These are phyloP conservation scores for Russula abietina DNA, from an alignment of 768 basidiomycete species.

Conservation along the genomic window DNA sequence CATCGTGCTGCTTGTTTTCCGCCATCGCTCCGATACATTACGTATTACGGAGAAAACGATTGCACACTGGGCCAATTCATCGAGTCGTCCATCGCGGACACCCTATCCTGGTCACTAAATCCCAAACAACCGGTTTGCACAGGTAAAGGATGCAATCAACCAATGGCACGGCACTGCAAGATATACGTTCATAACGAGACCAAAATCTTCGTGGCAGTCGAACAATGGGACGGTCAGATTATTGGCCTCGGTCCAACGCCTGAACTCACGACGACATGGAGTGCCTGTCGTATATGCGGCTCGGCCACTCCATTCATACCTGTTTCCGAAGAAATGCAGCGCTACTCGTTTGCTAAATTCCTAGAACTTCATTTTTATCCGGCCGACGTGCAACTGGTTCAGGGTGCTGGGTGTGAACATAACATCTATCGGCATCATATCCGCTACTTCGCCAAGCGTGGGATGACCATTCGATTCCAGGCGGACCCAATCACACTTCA, in stretches of 20 bases:
- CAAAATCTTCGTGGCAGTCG: conserved; percentile 76
- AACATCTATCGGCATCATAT: conserved; percentile 92
- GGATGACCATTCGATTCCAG: conserved; percentile 85
- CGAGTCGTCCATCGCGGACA: conserved; percentile 67
- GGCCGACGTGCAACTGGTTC: conserved; percentile 75
- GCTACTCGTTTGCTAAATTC: conserved; percentile 94
- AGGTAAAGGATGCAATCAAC: conserved; percentile 79
- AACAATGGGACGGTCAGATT: conserved; percentile 81
- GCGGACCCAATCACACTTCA: conserved; percentile 76
- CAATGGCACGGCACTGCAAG: conserved; percentile 76
- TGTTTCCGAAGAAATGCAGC: conserved; percentile 85
- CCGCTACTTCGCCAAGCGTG: conserved; percentile 79
- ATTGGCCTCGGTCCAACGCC: conserved; percentile 55
- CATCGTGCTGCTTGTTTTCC: conserved; percentile 71
- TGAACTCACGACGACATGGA: conserved; percentile 87
- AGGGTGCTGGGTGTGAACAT: conserved; percentile 86
- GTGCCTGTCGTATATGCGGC: conserved; percentile 72
- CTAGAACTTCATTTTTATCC: conserved; percentile 96
- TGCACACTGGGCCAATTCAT: conserved; percentile 91
- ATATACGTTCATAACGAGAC: conserved; percentile 89
- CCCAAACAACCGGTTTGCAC: conserved; percentile 66
- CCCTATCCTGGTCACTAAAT: conserved; percentile 61
- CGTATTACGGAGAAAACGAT: conserved; percentile 91
- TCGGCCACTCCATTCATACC: conserved; percentile 83
- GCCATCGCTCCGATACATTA: conserved; percentile 65